Evolutionary conservation across 2,329 filamentous ascomycete species (phyloP).

Genomic region (Beauveria pseudobassiana): DNA sequence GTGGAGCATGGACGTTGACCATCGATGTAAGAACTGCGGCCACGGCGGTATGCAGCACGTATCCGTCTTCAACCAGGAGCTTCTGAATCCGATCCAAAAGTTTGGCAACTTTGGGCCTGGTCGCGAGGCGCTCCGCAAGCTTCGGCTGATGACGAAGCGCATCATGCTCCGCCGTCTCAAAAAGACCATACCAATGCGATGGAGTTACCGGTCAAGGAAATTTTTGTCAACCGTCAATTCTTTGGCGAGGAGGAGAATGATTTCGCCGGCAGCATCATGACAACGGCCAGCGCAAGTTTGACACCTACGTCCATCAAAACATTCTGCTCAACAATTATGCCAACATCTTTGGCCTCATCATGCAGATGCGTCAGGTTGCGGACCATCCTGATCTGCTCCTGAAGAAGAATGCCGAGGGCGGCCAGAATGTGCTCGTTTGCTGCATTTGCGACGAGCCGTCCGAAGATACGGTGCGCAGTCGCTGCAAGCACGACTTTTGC

Average conservation of each 20-base stretch:
- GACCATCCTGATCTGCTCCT: slow-evolving; percentile 93
- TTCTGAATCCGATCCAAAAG: slow-evolving; percentile 73
- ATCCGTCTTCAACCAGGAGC: slow-evolving; percentile 82
- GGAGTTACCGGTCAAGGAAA: slow-evolving; percentile 93
- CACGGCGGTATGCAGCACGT: slow-evolving; percentile 37
- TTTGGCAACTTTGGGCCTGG: slow-evolving; percentile 56
- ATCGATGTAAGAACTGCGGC: slow-evolving; percentile 60
- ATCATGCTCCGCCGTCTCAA: slow-evolving; percentile 97
- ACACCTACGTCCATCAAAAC: slow-evolving; percentile 90
- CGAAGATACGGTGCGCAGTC: slow-evolving; percentile 87
- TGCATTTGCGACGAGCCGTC: slow-evolving; percentile 95
- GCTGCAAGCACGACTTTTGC: slow-evolving; percentile 74
- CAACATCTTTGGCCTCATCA: slow-evolving; percentile 97
- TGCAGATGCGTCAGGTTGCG: slow-evolving; percentile 98
- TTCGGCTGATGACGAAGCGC: slow-evolving; percentile 80
- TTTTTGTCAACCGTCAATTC: slow-evolving; percentile 87
- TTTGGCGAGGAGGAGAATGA: slow-evolving; percentile 96
- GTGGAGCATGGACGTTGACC: slow-evolving; percentile 69
- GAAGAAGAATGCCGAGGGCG: slow-evolving; percentile 77
- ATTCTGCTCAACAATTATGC: slow-evolving; percentile 96
- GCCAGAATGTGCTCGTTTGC: slow-evolving; percentile 85
- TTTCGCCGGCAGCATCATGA: slow-evolving; percentile 94
- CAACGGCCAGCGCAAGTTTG: slow-evolving; percentile 76
- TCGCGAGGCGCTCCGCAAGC: slow-evolving; percentile 65
- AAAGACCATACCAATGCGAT: slow-evolving; percentile 86